A percentile compares a stretch with the other conserved stretches of the same genome.
Evolutionary conservation across 202 grass and related monocot genomes (phyloP).

Genomic region (Brachypodium distachyon): DNA sequence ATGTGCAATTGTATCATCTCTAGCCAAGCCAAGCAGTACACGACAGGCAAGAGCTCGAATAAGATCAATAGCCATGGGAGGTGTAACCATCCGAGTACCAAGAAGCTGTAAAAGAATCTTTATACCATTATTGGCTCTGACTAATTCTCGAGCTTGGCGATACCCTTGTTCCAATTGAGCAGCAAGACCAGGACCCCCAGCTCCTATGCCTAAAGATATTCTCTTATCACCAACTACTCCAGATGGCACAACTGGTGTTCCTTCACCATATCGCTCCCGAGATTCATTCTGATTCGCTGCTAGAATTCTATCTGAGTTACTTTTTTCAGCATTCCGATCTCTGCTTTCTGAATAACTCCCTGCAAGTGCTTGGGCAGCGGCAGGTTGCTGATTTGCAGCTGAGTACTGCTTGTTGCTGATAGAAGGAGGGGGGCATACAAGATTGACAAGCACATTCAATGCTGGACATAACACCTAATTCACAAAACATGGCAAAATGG

Average conservation of each 20-base stretch:
- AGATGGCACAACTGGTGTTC: constrained; percentile 51
- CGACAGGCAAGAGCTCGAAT: constrained; percentile 94
- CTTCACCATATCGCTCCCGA: constrained; percentile 38
- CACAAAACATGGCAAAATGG: not conserved
- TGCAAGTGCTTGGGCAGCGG: constrained; percentile 33
- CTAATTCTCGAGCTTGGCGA: constrained; percentile 88
- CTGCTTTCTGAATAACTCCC: constrained; percentile 49
- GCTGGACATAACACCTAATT: constrained; percentile 81
- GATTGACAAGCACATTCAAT: constrained; percentile 91
- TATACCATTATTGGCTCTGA: constrained; percentile 96
- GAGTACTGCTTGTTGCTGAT: constrained; percentile 80
- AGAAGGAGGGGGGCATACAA: constrained; percentile 93
- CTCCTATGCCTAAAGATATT: constrained; percentile 85
- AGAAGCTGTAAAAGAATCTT: constrained; percentile 96
- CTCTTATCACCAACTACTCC: constrained; percentile 74
- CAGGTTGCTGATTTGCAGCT: constrained; percentile 51
- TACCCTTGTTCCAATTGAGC: constrained; percentile 97
- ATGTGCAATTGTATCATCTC: constrained; percentile 93
- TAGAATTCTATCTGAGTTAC: constrained; percentile 33
- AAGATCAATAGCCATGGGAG: constrained; percentile 68
- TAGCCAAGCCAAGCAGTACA: constrained; percentile 88
- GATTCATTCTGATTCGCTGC: constrained; percentile 39
- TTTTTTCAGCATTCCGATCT: constrained; percentile 54
- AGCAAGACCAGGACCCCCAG: constrained; percentile 89
- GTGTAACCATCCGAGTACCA: constrained; percentile 81